Base-by-base conservation (phyloP, 805 yeast species). In the Scheffersomyces stipitis region DNA sequence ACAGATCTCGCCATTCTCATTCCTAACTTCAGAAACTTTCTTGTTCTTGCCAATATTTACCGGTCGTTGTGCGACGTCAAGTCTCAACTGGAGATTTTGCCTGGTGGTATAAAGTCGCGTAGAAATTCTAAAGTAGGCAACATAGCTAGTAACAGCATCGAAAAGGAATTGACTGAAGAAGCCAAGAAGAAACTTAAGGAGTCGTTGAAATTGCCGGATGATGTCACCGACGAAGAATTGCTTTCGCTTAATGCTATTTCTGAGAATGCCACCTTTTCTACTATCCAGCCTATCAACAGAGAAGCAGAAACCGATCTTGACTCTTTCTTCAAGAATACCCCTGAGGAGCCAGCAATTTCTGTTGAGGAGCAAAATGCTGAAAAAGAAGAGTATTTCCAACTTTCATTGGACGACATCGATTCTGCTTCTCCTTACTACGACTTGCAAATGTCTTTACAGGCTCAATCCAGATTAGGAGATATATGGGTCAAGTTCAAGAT, bases 211-310 rank as follows among this genome's bases (percentile, higher is more conserved):
- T 44, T 69, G 16, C 45, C 70, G 3, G 52, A 54, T 26, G 64
- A 64, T 35, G 67, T 63, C 15, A 59, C 69, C 1, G 68, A 65
- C 36, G 71, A 65, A 34, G 71, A 69, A 42, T 50, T 68, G 9
- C 37, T 62, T 15, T 63, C 65, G 6, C 48, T 69, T 30, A 62
- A 49, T 46, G 57, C 65, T 2, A 46, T 60, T 2, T 42, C 60
- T 3, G 62, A 59, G 14, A 52, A 47, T n/a, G 48, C 54, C 3
- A 32, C 46, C 4, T 49, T 32, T 33, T 48, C 47, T 5, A 42
- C 49, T 26, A 49, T 40, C 13, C 52, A 51, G 31, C 45, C 48
- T 12, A 36, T 33, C 15, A 46, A 37, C 28, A 36, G 41, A 13
- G 36, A 42, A n/a, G 41, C 36, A 16, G 36, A 38, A 15, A 24